A percentile compares a stretch with the other conserved stretches of the same genome.
Conservation (phyloP, 2,329 filamentous ascomycete genomes). For the Penicillium sp. region DNA sequence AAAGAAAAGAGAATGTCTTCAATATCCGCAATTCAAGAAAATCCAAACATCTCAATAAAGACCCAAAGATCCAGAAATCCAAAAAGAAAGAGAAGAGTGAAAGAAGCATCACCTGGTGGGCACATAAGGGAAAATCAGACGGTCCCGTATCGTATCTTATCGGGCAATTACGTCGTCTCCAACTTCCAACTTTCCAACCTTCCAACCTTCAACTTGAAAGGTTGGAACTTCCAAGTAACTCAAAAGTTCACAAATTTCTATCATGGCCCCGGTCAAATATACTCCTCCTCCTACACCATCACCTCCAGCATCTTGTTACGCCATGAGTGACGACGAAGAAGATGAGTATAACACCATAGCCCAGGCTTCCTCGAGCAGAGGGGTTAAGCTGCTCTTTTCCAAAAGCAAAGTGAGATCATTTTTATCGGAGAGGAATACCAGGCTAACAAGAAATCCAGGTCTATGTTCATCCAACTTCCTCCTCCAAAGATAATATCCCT, state of each 20-base stretch:
- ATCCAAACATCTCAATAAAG: not conserved
- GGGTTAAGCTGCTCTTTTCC: constrained; percentile 89
- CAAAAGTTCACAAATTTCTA: constrained; percentile 12
- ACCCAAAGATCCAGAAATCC: no score
- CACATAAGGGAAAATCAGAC: not conserved
- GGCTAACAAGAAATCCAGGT: constrained; percentile 57
- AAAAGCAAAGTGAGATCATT: constrained; percentile 78
- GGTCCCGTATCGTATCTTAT: constrained; percentile 4
- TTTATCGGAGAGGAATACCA: not conserved
- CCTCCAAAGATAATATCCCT: constrained; percentile 90
- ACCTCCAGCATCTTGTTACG: constrained; percentile 86
- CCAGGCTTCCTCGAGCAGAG: constrained; percentile 71
- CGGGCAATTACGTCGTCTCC: constrained; percentile 9
- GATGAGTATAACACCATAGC: constrained; percentile 93
- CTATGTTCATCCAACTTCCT: constrained; percentile 92
- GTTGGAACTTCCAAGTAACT: not conserved
- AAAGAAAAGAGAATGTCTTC: not conserved
- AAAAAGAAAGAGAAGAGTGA: not conserved
- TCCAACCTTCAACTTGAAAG: not conserved
- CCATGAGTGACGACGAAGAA: constrained; percentile 94
- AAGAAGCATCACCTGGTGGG: not conserved
- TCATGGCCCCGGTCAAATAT: constrained; percentile 36
- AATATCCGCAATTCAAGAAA: not conserved
- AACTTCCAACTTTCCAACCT: not conserved
- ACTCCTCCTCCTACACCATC: constrained; percentile 57